A percentile compares a stretch with the other conserved stretches of the same genome.
Evolutionary conservation across 805 yeast species (phyloP).

Genomic region (Teunomyces lycoperdinae): DNA sequence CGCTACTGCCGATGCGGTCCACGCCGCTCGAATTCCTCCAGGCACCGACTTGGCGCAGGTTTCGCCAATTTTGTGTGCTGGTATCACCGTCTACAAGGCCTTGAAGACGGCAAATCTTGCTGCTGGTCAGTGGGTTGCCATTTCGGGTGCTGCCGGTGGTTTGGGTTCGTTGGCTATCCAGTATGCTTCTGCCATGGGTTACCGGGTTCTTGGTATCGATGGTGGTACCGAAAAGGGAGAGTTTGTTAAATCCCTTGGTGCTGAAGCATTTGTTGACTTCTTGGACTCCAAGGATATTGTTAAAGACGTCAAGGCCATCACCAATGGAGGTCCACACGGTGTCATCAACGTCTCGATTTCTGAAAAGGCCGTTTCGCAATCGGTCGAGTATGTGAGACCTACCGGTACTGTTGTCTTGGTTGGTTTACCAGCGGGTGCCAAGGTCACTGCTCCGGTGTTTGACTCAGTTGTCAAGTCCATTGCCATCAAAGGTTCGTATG

Average conservation of each 20-base stretch:
- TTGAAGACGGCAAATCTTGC: slow-evolving; percentile 69
- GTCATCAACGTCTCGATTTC: slow-evolving; percentile 51
- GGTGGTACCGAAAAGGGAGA: slow-evolving; percentile 63
- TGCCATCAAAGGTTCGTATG: slow-evolving; percentile 77
- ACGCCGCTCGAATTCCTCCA: slow-evolving; percentile 76
- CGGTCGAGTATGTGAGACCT: slow-evolving; percentile 41
- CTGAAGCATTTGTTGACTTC: slow-evolving; percentile 63
- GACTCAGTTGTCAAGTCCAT: slow-evolving; percentile 70
- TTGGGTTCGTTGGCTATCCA: slow-evolving; percentile 73
- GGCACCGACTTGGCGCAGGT: slow-evolving; percentile 71
- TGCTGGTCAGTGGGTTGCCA: slow-evolving; percentile 75
- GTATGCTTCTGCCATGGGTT: slow-evolving; percentile 76
- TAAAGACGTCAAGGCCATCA: slow-evolving; percentile 40
- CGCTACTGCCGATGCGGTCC: slow-evolving; percentile 84
- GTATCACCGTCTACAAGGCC: slow-evolving; percentile 89
- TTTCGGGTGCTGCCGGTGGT: slow-evolving; percentile 81
- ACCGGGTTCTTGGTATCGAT: slow-evolving; percentile 68
- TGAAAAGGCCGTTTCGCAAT: slow-evolving; percentile 48
- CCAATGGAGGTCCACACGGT: slow-evolving; percentile 61
- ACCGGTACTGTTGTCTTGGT: slow-evolving; percentile 43
- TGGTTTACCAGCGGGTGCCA: slow-evolving; percentile 80
- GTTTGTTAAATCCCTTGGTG: slow-evolving; percentile 58
- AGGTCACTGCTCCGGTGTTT: slow-evolving; percentile 67
- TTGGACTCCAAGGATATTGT: slow-evolving; percentile 47
- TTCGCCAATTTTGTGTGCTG: slow-evolving; percentile 87